Evolutionary conservation across 805 yeast genomes (phyloP), one percentile per base, ranked within the genome.

Genomic region (Lachancea thermotolerans): DNA sequence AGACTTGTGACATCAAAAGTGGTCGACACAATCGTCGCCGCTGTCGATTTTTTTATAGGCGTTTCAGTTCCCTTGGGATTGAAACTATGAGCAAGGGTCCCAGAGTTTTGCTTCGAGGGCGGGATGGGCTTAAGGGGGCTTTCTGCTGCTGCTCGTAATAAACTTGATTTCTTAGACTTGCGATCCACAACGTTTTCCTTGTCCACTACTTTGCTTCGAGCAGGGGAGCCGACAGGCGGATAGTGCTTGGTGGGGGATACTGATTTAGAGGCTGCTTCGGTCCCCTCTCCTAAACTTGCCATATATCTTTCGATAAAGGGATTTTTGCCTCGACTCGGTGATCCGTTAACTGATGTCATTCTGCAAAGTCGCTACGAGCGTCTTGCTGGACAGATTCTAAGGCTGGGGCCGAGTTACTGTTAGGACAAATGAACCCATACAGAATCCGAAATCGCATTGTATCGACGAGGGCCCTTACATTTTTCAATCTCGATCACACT

Each of bases 301-400:
- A 64, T 45, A 45, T 65, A 65, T 37, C 65, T 58, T 15, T 44
- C 38, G 27, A 44, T 34, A 14, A 44, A 44, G 15, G 47, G 35
- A 18, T 44, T 46, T 14, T 42, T 46, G 4, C 51, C 35, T 18
- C 51, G 48, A 9, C 41, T 47, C 2, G 64, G 61, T 10, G 62
- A 54, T 8, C 56, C 59, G 9, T 42, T 21, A 17, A 50, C 37
- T 11, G 53, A 47, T 4, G 53, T 37, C 58, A 53, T 54, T 12
- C 14, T 30, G 25, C 25, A 7, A 21, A 21, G 4, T 21, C 25
- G 25, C 25, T 21, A 21, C 7, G 25, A 21, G 25, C 6, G 6
- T 7, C 25, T 21, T 21, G 7, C 7, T 21, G 7, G 7, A 21
- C 25, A 21, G 25, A 7, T 7, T 21, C 4, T 21, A 21, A 4